These are phyloP conservation scores for Sclerotinia borealis DNA, from an alignment of 2,329 filamentous ascomycete genomes.

Conservation along the genomic window DNA sequence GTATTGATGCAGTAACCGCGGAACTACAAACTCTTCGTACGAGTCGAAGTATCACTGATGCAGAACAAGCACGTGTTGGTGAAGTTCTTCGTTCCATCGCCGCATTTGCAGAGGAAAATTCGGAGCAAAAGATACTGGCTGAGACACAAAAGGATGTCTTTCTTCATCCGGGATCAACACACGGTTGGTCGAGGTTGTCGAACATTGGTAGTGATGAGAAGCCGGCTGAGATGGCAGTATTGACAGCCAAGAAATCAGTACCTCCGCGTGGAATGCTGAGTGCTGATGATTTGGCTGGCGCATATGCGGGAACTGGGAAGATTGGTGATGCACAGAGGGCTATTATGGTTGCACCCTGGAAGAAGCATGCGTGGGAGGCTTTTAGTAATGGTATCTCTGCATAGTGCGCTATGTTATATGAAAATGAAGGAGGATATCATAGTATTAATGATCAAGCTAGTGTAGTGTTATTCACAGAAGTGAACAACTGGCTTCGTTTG, in stretches of 20 bases:
- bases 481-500: background rate
- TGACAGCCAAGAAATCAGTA: constrained; percentile 68
- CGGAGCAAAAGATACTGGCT: constrained; percentile 46
- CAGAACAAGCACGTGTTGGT: constrained; percentile 64
- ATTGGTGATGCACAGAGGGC: constrained; percentile 70
- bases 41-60: constrained; percentile 53
- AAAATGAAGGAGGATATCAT: background rate
- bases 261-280: constrained; percentile 65
- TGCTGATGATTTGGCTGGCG: constrained; percentile 62
- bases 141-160: constrained; percentile 74
- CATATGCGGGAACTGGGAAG: constrained; percentile 68
- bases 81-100: constrained; percentile 72
- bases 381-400: constrained; percentile 5
- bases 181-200: constrained; percentile 75
- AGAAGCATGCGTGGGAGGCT: constrained; percentile 23
- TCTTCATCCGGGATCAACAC: constrained; percentile 70
- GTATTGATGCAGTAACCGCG: constrained; percentile 70
- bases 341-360: constrained; percentile 78
- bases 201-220: constrained; percentile 46
- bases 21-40: constrained; percentile 71
- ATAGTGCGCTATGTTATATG: background rate
- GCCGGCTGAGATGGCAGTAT: constrained; percentile 71
- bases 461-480: background rate
- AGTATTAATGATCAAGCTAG: background rate
- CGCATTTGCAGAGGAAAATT: constrained; percentile 44